Conservation (phyloP, 2,329 filamentous ascomycete species). For the Pseudogymnoascus sp. region DNA sequence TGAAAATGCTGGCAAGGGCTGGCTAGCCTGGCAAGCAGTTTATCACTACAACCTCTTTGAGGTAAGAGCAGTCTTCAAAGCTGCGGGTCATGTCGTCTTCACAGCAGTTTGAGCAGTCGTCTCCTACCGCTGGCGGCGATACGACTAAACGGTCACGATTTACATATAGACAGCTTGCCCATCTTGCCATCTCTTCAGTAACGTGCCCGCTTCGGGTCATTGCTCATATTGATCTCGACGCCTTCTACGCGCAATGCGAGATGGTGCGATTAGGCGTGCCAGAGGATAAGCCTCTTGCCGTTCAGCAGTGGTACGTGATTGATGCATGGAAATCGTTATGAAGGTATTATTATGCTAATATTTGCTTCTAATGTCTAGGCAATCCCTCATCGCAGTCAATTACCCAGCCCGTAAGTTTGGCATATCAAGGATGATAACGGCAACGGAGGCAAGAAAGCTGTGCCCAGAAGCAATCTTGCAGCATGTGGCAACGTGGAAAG, state of each 20-base stretch:
- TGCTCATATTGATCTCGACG: slow-evolving; percentile 90
- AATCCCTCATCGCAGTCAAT: slow-evolving; percentile 91
- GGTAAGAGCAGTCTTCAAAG: not conserved
- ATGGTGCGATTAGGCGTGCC: slow-evolving; percentile 73
- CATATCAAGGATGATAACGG: slow-evolving; percentile 68
- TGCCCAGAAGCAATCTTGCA: slow-evolving; percentile 80
- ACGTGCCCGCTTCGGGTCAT: slow-evolving; percentile 76
- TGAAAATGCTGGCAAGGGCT: not conserved
- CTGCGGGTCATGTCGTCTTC: slow-evolving; percentile 36
- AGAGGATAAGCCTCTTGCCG: slow-evolving; percentile 73
- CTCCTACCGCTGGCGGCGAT: slow-evolving; percentile 29
- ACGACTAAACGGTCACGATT: slow-evolving; percentile 51
- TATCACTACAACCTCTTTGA: not conserved
- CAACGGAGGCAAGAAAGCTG: slow-evolving; percentile 73
- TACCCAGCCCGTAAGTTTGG: slow-evolving; percentile 80
- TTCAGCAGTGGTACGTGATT: slow-evolving; percentile 70
- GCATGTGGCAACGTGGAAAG: slow-evolving; percentile 91
- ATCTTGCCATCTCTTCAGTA: slow-evolving; percentile 62
- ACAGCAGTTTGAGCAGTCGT: slow-evolving; percentile 37
- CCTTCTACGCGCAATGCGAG: slow-evolving; percentile 96
- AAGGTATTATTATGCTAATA: slow-evolving; percentile 8
- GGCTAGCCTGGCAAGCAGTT: not conserved
- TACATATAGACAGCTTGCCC: slow-evolving; percentile 73
- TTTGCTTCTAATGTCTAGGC: slow-evolving; percentile 39
- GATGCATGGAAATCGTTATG: not conserved